Percentiles rank a stretch among this genome's conserved stretches.
These are phyloP conservation scores for Daucus carota DNA, from an alignment of 129 eudicot genomes.

Conservation along the genomic window DNA sequence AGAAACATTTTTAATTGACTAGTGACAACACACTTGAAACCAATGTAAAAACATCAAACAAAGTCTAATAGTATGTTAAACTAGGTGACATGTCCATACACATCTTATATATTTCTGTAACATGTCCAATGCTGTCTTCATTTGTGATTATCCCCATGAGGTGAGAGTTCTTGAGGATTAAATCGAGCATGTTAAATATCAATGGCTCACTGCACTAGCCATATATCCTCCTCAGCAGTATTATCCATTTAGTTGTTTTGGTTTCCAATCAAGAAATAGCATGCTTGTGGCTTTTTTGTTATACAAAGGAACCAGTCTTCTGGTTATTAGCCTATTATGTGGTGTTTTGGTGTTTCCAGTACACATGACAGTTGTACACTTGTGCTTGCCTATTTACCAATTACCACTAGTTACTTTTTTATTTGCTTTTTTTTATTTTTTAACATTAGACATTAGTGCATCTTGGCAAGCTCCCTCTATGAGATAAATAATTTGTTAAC, in stretches of 20 bases:
- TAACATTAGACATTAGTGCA: no score
- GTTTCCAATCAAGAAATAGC: background rate
- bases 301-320: background rate
- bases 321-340: background rate
- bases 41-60: no score
- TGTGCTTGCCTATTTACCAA: background rate
- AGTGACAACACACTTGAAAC: background rate
- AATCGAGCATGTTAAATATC: background rate
- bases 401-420: no score
- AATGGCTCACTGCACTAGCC: background rate
- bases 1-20: background rate
- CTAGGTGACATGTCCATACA: no score
- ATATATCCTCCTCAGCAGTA: background rate
- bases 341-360: background rate
- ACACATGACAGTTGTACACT: background rate
- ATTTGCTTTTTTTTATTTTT: no score
- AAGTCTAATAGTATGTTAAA: no score
- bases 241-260: background rate
- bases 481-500: background rate
- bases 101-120: no score
- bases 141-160: background rate
- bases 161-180: background rate
- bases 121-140: no score
- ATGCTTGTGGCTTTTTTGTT: background rate
- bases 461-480: background rate